Evolutionary conservation across 192 early-diverging fungal genomes (phyloP).

Genomic region (Gonapodya prolifera): DNA sequence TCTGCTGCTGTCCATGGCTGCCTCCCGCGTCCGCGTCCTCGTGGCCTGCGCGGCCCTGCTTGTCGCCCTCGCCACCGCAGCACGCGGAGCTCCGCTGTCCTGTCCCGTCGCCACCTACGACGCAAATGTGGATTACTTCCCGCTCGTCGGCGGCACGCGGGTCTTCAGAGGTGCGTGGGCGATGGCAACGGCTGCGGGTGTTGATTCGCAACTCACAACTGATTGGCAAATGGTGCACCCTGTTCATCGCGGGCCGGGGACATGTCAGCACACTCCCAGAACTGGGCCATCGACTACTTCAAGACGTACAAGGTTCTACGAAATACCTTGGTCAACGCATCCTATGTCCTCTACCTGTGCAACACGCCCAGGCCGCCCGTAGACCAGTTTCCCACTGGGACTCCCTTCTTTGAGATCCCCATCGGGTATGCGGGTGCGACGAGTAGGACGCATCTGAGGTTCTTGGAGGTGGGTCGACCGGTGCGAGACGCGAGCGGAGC

Average conservation of each 20-base stretch:
- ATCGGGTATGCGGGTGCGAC: not conserved
- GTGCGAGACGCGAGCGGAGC: no score
- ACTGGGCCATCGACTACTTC: not conserved
- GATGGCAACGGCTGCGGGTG: not conserved
- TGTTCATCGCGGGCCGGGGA: not conserved
- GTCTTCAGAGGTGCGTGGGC: not conserved
- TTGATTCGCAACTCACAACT: not conserved
- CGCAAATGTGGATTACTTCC: not conserved
- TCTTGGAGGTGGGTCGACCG: not conserved
- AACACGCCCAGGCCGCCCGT: not conserved
- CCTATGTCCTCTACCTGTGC: not conserved
- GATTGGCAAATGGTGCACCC: not conserved
- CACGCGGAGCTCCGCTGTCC: not conserved
- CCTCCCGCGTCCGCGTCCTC: not conserved
- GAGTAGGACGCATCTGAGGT: not conserved
- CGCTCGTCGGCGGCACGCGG: not conserved
- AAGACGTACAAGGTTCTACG: not conserved
- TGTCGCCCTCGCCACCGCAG: not conserved
- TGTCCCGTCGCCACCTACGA: not conserved
- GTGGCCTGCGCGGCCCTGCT: not conserved
- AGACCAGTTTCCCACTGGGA: not conserved
- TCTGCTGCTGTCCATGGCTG: no score
- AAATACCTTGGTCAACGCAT: not conserved
- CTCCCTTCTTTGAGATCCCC: not conserved
- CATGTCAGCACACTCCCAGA: no score